A percentile compares a stretch with the other conserved stretches of the same genome.
These are phyloP conservation scores for Diplosphaera chodatii DNA, from an alignment of 139 green algal genomes.

Conservation along the genomic window DNA sequence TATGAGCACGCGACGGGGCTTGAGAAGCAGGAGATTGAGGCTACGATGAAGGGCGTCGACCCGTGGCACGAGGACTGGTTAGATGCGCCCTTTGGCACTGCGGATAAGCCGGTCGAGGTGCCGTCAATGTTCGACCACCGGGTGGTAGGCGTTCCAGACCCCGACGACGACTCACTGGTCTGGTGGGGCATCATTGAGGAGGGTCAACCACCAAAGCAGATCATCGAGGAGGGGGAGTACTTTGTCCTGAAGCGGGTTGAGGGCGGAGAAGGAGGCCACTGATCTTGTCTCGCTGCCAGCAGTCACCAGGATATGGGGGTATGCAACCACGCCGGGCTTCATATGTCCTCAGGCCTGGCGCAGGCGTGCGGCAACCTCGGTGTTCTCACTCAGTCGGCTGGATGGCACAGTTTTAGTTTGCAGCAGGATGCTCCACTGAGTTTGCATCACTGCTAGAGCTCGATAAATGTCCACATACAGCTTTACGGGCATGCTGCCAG, in stretches of 20 bases:
- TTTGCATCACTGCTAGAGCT: too few relatives aligned
- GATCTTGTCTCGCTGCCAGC: neutral
- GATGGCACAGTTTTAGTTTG: too few relatives aligned
- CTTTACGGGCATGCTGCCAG: too few relatives aligned
- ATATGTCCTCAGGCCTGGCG: too few relatives aligned
- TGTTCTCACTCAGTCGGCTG: too few relatives aligned
- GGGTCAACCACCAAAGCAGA: slow-evolving; percentile 59
- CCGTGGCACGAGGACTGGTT: slow-evolving; percentile 64
- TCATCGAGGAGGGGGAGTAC: slow-evolving; percentile 66
- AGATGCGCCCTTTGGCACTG: slow-evolving; percentile 57
- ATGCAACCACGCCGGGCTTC: neutral
- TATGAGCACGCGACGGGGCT: slow-evolving; percentile 52
- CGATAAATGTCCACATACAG: too few relatives aligned
- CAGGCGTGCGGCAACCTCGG: too few relatives aligned
- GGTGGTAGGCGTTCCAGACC: slow-evolving; percentile 67
- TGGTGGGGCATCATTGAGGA: slow-evolving; percentile 53
- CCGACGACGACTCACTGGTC: slow-evolving; percentile 63
- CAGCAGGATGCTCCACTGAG: too few relatives aligned
- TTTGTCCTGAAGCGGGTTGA: slow-evolving; percentile 60
- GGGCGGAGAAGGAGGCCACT: slow-evolving; percentile 23
- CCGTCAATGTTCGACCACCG: slow-evolving; percentile 42
- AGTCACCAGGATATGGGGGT: neutral
- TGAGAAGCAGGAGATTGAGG: slow-evolving; percentile 55
- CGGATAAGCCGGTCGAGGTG: slow-evolving; percentile 61
- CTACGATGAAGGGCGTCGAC: slow-evolving; percentile 36